Evolutionary conservation across 2,329 filamentous ascomycete genomes (phyloP).

Genomic region (Pezicula neosporulosa): DNA sequence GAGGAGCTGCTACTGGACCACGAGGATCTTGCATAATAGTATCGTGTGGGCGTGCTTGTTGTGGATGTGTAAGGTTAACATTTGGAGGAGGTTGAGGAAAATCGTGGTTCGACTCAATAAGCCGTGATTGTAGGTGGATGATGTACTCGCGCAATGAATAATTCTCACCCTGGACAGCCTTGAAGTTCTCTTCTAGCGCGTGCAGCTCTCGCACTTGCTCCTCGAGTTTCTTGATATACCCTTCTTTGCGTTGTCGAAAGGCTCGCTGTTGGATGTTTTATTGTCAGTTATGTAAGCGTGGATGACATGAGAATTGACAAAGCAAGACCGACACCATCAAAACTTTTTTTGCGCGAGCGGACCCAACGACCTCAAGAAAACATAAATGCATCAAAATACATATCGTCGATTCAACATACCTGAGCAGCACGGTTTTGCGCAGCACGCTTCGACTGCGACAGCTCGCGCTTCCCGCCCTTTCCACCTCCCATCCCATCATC

Average conservation of each 20-base stretch:
- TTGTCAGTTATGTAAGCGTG: constrained; percentile 28
- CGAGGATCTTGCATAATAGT: constrained; percentile 17
- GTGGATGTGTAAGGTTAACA: constrained; percentile 63
- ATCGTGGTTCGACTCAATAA: constrained; percentile 81
- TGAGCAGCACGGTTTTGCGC: constrained; percentile 96
- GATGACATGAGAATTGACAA: constrained; percentile 35
- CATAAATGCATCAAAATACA: constrained; percentile 5
- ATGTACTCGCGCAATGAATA: constrained; percentile 90
- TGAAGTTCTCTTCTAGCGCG: constrained; percentile 72
- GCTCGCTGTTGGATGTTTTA: constrained; percentile 62
- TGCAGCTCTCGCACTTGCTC: constrained; percentile 83
- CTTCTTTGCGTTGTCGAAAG: constrained; percentile 95
- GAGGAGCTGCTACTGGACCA: constrained; percentile 18
- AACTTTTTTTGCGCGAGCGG: constrained; percentile 16
- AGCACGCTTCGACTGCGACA: constrained; percentile 93
- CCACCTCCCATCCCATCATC: constrained; percentile 41
- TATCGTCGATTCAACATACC: constrained; percentile 51
- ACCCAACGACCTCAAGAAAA: constrained; percentile 5
- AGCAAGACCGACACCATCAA: constrained; percentile 24
- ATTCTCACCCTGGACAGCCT: constrained; percentile 83
- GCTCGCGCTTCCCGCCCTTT: constrained; percentile 78
- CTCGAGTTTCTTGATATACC: constrained; percentile 96
- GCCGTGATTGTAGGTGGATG: constrained; percentile 79
- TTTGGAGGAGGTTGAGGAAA: constrained; percentile 80
- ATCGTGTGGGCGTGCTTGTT: constrained; percentile 23